phyloP scores from a whole-genome alignment of 441 rosid species.

The Erodium chrysanthum region DNA sequence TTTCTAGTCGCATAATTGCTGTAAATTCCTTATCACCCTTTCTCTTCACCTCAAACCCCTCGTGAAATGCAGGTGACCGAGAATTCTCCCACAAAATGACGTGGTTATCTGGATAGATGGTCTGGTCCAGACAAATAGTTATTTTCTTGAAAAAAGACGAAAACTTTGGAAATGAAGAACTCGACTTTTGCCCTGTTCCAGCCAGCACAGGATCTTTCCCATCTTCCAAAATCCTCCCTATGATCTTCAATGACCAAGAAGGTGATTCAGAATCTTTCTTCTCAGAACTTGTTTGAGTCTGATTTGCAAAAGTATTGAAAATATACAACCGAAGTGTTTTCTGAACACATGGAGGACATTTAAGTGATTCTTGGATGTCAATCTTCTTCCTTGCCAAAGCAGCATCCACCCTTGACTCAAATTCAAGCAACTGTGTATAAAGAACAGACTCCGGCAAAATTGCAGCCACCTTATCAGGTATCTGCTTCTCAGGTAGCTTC shows the following conservation, averaged over 20 bases:
- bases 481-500: slow-evolving; percentile 75
- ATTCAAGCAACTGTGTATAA: slow-evolving; percentile 90
- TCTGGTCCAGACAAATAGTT: slow-evolving; percentile 71
- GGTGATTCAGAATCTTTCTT: slow-evolving; percentile 77
- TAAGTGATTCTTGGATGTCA: slow-evolving; percentile 86
- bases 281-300: slow-evolving; percentile 49
- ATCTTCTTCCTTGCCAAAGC: slow-evolving; percentile 78
- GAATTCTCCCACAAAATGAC: slow-evolving; percentile 78
- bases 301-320: slow-evolving; percentile 82
- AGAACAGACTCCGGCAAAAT: slow-evolving; percentile 87
- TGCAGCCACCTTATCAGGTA: slow-evolving; percentile 81
- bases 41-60: slow-evolving; percentile 95
- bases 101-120: slow-evolving; percentile 74
- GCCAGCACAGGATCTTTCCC: slow-evolving; percentile 77
- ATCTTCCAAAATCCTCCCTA: slow-evolving; percentile 85
- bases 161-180: slow-evolving; percentile 57
- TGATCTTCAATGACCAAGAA: slow-evolving; percentile 78
- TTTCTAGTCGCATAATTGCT: slow-evolving; percentile 67
- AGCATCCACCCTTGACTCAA: slow-evolving; percentile 80
- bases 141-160: slow-evolving; percentile 87
- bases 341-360: slow-evolving; percentile 75
- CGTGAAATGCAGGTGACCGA: slow-evolving; percentile 75
- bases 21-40: slow-evolving; percentile 81
- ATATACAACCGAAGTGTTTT: slow-evolving; percentile 81
- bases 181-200: slow-evolving; percentile 54